These are phyloP conservation scores for Cryoendolithus antarcticus DNA, from an alignment of 2,329 filamentous ascomycete species.

Conservation along the genomic window DNA sequence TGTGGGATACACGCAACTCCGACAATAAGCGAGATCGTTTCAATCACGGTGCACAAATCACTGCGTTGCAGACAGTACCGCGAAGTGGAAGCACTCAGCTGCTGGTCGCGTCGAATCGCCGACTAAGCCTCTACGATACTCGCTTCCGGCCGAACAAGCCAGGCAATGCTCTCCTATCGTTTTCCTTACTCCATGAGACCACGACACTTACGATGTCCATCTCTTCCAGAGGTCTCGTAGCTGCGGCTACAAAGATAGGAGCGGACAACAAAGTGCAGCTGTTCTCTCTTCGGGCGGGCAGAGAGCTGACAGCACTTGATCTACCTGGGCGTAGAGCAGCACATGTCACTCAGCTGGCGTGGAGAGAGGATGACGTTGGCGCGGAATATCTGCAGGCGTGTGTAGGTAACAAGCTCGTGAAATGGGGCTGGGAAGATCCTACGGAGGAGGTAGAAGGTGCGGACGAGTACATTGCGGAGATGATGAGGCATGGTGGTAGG, in stretches of 20 bases:
- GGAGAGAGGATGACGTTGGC: slow-evolving; percentile 10
- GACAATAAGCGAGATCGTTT: no score
- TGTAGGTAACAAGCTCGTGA: slow-evolving; percentile 8
- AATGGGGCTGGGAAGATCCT: slow-evolving; percentile 8
- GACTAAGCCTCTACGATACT: slow-evolving; percentile 10
- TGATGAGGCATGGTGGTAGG: no score
- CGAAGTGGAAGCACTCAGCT: slow-evolving; percentile 6
- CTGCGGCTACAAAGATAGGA: slow-evolving; percentile 2
- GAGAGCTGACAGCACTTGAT: slow-evolving; percentile 8
- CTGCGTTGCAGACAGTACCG: slow-evolving; percentile 6
- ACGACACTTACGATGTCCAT: slow-evolving; percentile 10
- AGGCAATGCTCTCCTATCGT: slow-evolving; percentile 3
- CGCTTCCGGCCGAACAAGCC: slow-evolving; percentile 2
- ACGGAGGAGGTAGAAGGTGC: not conserved
- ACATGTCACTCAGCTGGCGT: slow-evolving; percentile 7
- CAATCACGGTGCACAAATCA: slow-evolving; percentile 2
- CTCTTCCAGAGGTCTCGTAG: slow-evolving; percentile 11
- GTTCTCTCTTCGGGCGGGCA: slow-evolving; percentile 13
- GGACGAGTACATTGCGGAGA: no score
- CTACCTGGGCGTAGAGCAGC: not conserved
- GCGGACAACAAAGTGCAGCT: slow-evolving; percentile 11
- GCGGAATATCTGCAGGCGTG: slow-evolving; percentile 14
- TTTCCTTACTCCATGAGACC: slow-evolving; percentile 8
- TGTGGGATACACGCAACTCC: slow-evolving; percentile 15
- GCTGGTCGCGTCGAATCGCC: slow-evolving; percentile 8